A percentile compares a stretch with the other conserved stretches of the same genome.
Conservation (phyloP, 176 grass and related monocot species). For the Ensete glaucum region DNA sequence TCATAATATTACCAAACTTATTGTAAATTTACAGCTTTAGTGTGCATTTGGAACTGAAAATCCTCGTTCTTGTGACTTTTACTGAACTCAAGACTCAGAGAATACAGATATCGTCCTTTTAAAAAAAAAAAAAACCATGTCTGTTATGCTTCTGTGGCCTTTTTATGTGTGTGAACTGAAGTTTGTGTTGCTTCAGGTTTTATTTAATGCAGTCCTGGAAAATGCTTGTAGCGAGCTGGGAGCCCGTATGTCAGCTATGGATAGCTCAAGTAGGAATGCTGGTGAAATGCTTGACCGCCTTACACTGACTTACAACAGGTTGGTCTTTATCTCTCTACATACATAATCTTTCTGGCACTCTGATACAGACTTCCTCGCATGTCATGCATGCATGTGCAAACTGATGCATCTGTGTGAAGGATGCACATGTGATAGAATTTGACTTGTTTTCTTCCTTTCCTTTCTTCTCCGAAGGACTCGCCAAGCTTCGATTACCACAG, state of each 20-base stretch:
- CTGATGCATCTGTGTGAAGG: not conserved
- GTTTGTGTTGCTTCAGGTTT: conserved; percentile 40
- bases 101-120: no score
- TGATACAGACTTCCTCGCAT: no score
- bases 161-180: not conserved
- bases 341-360: no score
- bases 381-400: no score
- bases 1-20: no score
- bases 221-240: conserved; percentile 90
- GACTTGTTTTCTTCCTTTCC: conserved; percentile 8
- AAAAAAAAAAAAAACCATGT: no score
- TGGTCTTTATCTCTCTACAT: conserved; percentile 2
- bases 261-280: conserved; percentile 93
- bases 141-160: no score
- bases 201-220: conserved; percentile 86
- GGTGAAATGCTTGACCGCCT: conserved; percentile 94
- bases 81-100: no score
- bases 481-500: conserved; percentile 86
- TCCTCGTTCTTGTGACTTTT: no score
- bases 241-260: conserved; percentile 96
- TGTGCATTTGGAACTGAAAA: no score
- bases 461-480: conserved; percentile 65
- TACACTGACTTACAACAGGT: conserved; percentile 87
- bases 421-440: not conserved
- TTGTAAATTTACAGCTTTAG: no score